These are phyloP conservation scores for Scheffersomyces amazonensis DNA, from an alignment of 805 yeast genomes.

Conservation along the genomic window DNA sequence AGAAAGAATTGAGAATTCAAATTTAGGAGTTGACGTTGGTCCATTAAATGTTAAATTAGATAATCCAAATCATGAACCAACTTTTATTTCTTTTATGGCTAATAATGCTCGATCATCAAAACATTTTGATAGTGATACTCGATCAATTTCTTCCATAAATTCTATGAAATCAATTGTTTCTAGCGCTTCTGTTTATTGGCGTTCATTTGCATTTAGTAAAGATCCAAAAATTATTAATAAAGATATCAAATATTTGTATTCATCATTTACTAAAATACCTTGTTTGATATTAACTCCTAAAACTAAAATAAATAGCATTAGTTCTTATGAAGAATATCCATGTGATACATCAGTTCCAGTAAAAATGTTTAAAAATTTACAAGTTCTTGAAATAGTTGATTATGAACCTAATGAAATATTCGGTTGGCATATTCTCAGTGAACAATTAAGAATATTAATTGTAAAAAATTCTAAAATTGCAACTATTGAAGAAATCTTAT, in stretches of 20 bases:
- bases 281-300: slow-evolving; percentile 61
- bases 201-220: slow-evolving; percentile 29
- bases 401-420: slow-evolving; percentile 62
- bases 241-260: slow-evolving; percentile 55
- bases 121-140: slow-evolving; percentile 41
- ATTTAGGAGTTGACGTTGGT: slow-evolving; percentile 51
- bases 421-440: slow-evolving; percentile 62
- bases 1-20: slow-evolving; percentile 53
- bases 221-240: slow-evolving; percentile 46
- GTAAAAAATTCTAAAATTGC: slow-evolving; percentile 49
- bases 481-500: slow-evolving; percentile 52
- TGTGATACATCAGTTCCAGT: slow-evolving; percentile 69
- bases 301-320: slow-evolving; percentile 53
- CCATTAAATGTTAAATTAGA: slow-evolving; percentile 61
- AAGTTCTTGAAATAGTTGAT: slow-evolving; percentile 58
- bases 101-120: slow-evolving; percentile 46
- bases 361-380: slow-evolving; percentile 57
- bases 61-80: slow-evolving; percentile 52
- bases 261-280: slow-evolving; percentile 65
- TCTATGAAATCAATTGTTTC: slow-evolving; percentile 52
- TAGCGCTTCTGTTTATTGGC: slow-evolving; percentile 41
- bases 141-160: slow-evolving; percentile 55
- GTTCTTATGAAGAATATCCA: slow-evolving; percentile 67
- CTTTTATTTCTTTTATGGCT: slow-evolving; percentile 56
- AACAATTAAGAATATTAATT: slow-evolving; percentile 52